Conservation (phyloP, 2,329 filamentous ascomycete genomes). For the Tolypocladium pustulatum region DNA sequence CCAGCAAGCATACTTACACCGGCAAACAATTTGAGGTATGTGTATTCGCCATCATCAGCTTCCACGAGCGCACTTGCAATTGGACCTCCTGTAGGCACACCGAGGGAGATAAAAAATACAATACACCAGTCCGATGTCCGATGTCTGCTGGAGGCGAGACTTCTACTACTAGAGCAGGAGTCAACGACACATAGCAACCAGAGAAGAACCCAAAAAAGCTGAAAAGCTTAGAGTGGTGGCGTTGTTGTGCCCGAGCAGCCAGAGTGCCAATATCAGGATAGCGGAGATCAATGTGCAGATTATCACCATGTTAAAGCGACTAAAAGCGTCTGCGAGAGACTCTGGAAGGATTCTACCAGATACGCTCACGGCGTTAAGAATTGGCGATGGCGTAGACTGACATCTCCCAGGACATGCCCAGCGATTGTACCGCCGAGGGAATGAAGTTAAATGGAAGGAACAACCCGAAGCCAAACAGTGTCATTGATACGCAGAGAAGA, state of each 20-base stretch:
- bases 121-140: neutral
- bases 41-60: neutral
- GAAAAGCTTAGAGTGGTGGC: neutral
- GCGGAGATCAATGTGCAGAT: neutral
- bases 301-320: neutral
- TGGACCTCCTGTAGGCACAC: neutral
- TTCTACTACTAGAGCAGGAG: neutral
- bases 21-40: neutral
- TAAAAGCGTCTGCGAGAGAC: neutral
- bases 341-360: neutral
- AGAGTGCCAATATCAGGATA: neutral
- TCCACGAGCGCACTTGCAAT: neutral
- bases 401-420: neutral
- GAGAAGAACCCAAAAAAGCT: neutral
- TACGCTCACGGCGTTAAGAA: neutral
- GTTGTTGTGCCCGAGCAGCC: neutral
- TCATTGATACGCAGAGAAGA: neutral
- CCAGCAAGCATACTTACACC: neutral
- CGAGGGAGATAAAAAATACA: neutral
- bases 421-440: neutral
- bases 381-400: neutral
- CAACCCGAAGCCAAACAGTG: neutral
- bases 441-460: neutral
- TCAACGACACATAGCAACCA: neutral
- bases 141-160: neutral